Base-by-base conservation (phyloP, 2,329 filamentous ascomycete genomes). In the Proliferodiscus dingleyae region DNA sequence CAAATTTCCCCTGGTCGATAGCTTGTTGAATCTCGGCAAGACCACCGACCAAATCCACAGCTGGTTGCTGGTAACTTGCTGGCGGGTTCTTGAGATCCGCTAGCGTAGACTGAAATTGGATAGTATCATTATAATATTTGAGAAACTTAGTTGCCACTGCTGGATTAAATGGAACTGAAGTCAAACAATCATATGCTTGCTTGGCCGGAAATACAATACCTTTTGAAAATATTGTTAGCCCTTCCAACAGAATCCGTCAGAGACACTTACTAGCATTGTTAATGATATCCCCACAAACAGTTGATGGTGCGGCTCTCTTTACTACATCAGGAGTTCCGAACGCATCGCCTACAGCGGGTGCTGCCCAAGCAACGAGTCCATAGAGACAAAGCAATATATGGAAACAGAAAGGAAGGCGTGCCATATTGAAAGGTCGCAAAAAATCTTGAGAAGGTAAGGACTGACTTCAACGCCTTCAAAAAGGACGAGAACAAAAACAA, bases 31-130 rank as follows among this genome's bases (percentile, higher is more conserved):
- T 72, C 5, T 59, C 53, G 37, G 70, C 64, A 1, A 80, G 58
- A 0, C 64, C 66, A 5, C 52, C 68, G 11, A 72, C 45, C 9
- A 80, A 62, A 52, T 81, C 77, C 4, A 71, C 65, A 2, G 66
- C 55, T 0, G 72, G 69, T 43, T 75, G 67, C 37, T 64, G 64
- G 58, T 79, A 81, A 3, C 65, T 66, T 16, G 65, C 41, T 0
- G 77, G 77, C 1, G 77, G 77, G 37, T 71, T 61, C 46, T 72
- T 74, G 21, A 77, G 65, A 46, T 61, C 58, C 13, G 47, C 41
- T 15, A 59, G 44, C 4, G 56, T 60, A 9, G 39, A 51, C 41
- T 61, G 58, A 37, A 61, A 61, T 38, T 61, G 48, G 3, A 74
- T 40, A 0, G 69, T 71, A 13, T 68, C 62, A 47, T 70, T 70